Evolutionary conservation across 768 basidiomycete genomes (phyloP).

Genomic region (Kockovaella imperatae): DNA sequence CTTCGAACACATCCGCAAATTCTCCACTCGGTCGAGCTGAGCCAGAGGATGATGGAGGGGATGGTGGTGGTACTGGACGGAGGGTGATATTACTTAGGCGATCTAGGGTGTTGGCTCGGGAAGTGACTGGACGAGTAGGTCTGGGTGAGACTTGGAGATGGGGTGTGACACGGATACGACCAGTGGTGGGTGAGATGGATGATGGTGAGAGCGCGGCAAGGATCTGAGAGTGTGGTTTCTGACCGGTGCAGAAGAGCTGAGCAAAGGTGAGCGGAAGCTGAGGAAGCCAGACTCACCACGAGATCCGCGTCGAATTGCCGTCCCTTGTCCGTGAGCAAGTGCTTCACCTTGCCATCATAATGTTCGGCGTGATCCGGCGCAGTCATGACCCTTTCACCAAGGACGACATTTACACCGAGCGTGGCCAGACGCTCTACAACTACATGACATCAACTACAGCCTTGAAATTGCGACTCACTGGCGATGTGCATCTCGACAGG

Average conservation of each 20-base stretch:
- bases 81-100: slow-evolving; percentile 11
- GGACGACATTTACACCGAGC: slow-evolving; percentile 34
- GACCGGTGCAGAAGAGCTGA: slow-evolving; percentile 43
- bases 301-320: slow-evolving; percentile 37
- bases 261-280: background rate
- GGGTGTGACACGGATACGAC: slow-evolving; percentile 31
- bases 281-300: slow-evolving; percentile 16
- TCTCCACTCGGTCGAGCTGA: background rate
- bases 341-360: slow-evolving; percentile 27
- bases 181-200: slow-evolving; percentile 27
- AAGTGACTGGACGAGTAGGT: slow-evolving; percentile 5
- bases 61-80: slow-evolving; percentile 6
- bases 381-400: slow-evolving; percentile 33
- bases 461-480: slow-evolving; percentile 17
- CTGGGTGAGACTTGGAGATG: slow-evolving; percentile 32
- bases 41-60: slow-evolving; percentile 10
- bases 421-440: slow-evolving; percentile 25
- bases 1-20: background rate
- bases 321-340: slow-evolving; percentile 34
- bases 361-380: slow-evolving; percentile 26
- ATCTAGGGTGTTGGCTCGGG: slow-evolving; percentile 11
- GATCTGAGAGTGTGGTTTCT: slow-evolving; percentile 38
- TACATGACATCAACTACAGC: slow-evolving; percentile 1
- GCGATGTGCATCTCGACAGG: slow-evolving; percentile 40
- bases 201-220: slow-evolving; percentile 31